Evolutionary conservation across 2,329 filamentous ascomycete species (phyloP).

Genomic region (Atkinsonella texensis): DNA sequence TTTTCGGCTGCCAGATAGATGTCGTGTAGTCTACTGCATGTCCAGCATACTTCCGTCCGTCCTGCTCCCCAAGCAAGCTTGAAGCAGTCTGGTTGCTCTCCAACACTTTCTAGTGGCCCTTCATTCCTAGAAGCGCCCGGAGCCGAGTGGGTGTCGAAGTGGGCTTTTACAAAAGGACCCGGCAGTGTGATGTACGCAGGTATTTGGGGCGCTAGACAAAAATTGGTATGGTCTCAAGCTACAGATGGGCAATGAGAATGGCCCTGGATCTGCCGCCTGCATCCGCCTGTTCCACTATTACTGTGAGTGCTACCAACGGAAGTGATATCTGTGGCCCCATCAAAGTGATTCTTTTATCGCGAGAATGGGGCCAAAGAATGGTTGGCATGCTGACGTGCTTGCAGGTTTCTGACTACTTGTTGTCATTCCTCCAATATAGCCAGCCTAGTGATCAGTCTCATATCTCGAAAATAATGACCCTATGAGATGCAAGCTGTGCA

Average conservation of each 20-base stretch:
- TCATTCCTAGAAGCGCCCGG: slow-evolving; percentile 1
- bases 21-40: not conserved
- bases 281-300: not conserved
- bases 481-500: not conserved
- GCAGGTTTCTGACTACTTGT: not conserved
- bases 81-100: not conserved
- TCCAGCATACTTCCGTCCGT: not conserved
- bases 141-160: slow-evolving; percentile 9
- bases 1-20: not conserved
- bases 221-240: slow-evolving; percentile 6
- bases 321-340: not conserved
- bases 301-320: not conserved
- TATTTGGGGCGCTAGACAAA: slow-evolving; percentile 11
- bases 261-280: slow-evolving; percentile 2
- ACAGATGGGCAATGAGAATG: not conserved
- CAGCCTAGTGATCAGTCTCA: not conserved
- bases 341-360: not conserved
- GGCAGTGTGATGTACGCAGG: not conserved
- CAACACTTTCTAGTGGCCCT: not conserved
- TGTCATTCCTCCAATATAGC: not conserved
- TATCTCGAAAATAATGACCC: not conserved
- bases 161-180: slow-evolving; percentile 16
- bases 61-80: not conserved
- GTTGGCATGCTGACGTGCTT: not conserved
- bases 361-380: not conserved